Percentiles rank a stretch among this genome's conserved stretches.
Evolutionary conservation across 495 filamentous ascomycete genomes (phyloP).

Genomic region (Annulohypoxylon maeteangense): DNA sequence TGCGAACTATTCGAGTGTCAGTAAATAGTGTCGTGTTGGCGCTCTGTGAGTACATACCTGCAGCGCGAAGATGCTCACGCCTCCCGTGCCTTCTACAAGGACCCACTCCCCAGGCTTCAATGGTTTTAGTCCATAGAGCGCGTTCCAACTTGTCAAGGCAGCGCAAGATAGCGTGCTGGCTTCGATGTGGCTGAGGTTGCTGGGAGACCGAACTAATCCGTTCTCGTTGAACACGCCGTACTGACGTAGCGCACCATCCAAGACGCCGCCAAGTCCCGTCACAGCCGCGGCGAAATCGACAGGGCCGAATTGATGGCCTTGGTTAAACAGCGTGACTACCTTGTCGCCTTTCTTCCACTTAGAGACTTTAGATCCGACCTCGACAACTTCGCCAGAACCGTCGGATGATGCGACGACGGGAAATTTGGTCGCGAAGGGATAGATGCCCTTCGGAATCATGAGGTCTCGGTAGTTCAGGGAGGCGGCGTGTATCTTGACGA

Average conservation of each 20-base stretch:
- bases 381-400: conserved; percentile 77
- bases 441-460: conserved; percentile 77
- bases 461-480: conserved; percentile 89
- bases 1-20: conserved; percentile 68
- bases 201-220: conserved; percentile 73
- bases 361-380: conserved; percentile 72
- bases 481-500: conserved; percentile 78
- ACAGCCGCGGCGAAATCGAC: conserved; percentile 54
- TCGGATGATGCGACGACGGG: conserved; percentile 79
- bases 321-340: conserved; percentile 83
- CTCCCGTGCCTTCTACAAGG: conserved; percentile 83
- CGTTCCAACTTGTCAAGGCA: conserved; percentile 84
- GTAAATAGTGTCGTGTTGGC: neutral
- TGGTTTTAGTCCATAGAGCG: conserved; percentile 74
- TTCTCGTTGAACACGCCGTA: conserved; percentile 77
- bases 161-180: conserved; percentile 77
- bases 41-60: conserved; percentile 60
- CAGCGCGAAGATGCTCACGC: conserved; percentile 80
- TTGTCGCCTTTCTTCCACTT: conserved; percentile 77
- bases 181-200: conserved; percentile 70
- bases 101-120: conserved; percentile 77
- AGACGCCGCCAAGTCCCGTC: conserved; percentile 74
- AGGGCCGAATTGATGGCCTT: conserved; percentile 72
- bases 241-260: conserved; percentile 77
- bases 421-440: conserved; percentile 69